A percentile compares a stretch with the other conserved stretches of the same genome.
Evolutionary conservation across 345 rosid genomes (phyloP).

Genomic region (Melaleuca alternifolia): DNA sequence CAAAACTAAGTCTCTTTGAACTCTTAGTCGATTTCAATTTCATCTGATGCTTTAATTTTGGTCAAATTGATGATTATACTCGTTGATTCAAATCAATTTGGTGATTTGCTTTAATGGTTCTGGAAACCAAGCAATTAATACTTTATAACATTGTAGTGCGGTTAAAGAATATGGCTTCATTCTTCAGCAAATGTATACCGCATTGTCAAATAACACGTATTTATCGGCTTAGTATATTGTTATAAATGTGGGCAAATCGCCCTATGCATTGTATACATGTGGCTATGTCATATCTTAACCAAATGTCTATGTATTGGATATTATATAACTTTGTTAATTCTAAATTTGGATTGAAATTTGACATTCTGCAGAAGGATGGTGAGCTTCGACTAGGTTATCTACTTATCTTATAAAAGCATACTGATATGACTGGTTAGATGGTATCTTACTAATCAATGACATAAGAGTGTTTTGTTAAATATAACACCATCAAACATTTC

Average conservation of each 20-base stretch:
- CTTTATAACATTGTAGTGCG: neutral
- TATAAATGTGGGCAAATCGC: neutral
- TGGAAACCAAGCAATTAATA: neutral
- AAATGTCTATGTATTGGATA: no score
- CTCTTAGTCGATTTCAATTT: neutral
- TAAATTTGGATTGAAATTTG: neutral
- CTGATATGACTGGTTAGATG: neutral
- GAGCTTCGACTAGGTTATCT: neutral
- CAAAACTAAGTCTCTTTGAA: no score
- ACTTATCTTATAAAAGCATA: neutral
- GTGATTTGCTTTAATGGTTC: no score
- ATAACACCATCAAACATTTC: neutral
- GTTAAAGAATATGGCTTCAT: neutral
- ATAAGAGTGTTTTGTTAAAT: neutral
- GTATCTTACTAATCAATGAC: no score
- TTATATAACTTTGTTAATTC: neutral
- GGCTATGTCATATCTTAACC: no score
- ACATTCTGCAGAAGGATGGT: neutral
- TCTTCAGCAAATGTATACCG: neutral
- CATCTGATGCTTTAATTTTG: no score
- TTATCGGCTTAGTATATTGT: no score
- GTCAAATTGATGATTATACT: no score
- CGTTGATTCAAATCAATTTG: no score
- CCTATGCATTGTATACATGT: no score
- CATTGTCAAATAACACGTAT: no score